Base-by-base conservation (phyloP, 2,329 filamentous ascomycete species). In the Emergomyces africanus region DNA sequence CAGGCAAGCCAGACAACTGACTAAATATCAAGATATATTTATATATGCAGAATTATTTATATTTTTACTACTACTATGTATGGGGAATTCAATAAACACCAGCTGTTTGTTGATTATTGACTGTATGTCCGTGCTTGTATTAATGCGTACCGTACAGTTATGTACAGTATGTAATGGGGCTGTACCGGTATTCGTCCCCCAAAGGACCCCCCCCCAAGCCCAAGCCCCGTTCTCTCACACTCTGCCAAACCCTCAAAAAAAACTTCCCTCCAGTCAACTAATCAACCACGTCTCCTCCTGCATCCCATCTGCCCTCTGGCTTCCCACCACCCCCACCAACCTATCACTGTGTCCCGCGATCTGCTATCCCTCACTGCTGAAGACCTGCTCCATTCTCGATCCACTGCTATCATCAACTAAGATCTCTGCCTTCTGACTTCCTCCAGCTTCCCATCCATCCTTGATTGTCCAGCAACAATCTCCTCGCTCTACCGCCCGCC, bases 401-500 rank as follows among this genome's bases (percentile, higher is more conserved):
- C 37, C 33, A 12, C 53, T 42, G 37, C 53, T 55, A 23, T 15
- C 18, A 44, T 33, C 10, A 18, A 50, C 6, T 50, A 30, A 51
- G 33, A 39, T 8, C 46, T 28, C 28, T 57, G 20, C 28, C 20
- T 20, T 20, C 28, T 48, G 42, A 35, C 35, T 41, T n/a, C n/a
- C n/a, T n/a, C n/a, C n/a, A n/a, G n/a, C n/a, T n/a, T n/a, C n/a
- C n/a, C n/a, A n/a, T n/a, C n/a, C n/a, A n/a, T n/a, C n/a, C n/a
- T n/a, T n/a, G n/a, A n/a, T n/a, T n/a, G 20, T 48, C 42, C 5
- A 46, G 28, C 54, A 46, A 48, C 54, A 57, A 57, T 57, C n/a
- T 35, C 50, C 50, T 61, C 54, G 35, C 33, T 39, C 49, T 42
- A 57, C 54, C 18, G 61, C 49, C 49, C 18, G 61, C 49, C 49